Conservation (phyloP, 768 basidiomycete genomes). For the Boletus vermiculosoides region DNA sequence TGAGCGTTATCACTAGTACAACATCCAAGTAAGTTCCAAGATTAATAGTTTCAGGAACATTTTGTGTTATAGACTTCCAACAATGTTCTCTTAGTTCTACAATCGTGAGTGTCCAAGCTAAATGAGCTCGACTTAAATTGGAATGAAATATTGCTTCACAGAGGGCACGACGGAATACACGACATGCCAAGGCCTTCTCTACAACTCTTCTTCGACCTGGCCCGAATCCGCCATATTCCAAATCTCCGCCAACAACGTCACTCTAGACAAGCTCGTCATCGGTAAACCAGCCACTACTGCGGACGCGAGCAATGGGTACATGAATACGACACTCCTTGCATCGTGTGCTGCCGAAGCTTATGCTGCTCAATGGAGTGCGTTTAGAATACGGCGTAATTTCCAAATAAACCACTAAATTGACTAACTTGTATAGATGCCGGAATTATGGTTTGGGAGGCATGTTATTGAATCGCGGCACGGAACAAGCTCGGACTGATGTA, state of each 20-base stretch:
- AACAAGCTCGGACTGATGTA: no score
- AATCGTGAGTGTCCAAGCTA: slow-evolving; percentile 21
- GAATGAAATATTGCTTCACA: no score
- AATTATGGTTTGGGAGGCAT: slow-evolving; percentile 21
- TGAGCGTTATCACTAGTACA: slow-evolving; percentile 24
- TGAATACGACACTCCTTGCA: slow-evolving; percentile 53
- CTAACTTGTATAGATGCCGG: slow-evolving; percentile 21
- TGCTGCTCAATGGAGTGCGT: background rate
- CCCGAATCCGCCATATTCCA: slow-evolving; percentile 34
- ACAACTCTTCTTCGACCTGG: no score
- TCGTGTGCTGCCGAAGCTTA: slow-evolving; percentile 56
- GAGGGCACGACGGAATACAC: slow-evolving; percentile 39
- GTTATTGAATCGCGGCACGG: background rate
- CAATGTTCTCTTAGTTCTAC: slow-evolving; percentile 23
- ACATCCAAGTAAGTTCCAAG: slow-evolving; percentile 40
- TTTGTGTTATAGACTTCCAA: background rate
- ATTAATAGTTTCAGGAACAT: background rate
- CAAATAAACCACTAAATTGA: background rate
- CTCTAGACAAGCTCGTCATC: slow-evolving; percentile 65
- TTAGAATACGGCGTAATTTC: no score
- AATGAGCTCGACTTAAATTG: background rate
- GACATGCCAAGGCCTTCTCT: no score
- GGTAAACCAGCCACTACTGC: slow-evolving; percentile 59
- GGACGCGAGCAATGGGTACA: slow-evolving; percentile 55
- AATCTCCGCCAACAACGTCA: slow-evolving; percentile 53